Evolutionary conservation across 345 rosid species (phyloP), one percentile per base, ranked within the genome.

Genomic region (Citrus australasica): DNA sequence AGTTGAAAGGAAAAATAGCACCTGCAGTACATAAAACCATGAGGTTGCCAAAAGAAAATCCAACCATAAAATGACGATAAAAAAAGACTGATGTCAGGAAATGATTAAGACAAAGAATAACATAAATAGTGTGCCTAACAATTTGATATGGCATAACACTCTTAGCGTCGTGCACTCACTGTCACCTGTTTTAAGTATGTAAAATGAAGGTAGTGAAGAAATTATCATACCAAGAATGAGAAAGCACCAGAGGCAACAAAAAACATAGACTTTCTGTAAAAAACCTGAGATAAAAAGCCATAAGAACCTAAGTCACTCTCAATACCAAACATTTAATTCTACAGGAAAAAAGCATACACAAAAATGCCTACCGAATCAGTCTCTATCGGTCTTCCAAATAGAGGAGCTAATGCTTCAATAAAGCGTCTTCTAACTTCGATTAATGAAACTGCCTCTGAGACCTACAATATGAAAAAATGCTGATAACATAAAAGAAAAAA

Each of bases 341-440:
- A 33, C 32, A n/a, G 58, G 35, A 42, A 40, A 65, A 28, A 46
- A 17, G 55, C 13, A 37, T 68, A 42, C 33, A 69, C 25, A 80
- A 78, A 59, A 83, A 83, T 62, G 79, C 91, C 75, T 85, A 96
- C 98, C 53, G 94, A 89, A 83, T 96, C 98, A 81, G 98, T 95
- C 88, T 94, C 98, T 72, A 96, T 65, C 22, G 98, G 98, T 80
- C 94, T 91, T 83, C 98, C 99, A 83, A 96, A 83, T 59, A 84
- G 71, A 69, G 87, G 88, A 51, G 85, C 84, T 81, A 92, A 87
- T 56, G 93, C 91, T 85, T 94, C 98, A 19, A 96, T 86, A 82
- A 94, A 92, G 75, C 69, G 84, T 83, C 98, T 92, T 82, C 97
- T 89, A 35, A 80, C 72, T 73, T 85, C 90, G 77, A 90, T 88